A percentile compares a stretch with the other conserved stretches of the same genome.
Conservation (phyloP, 345 rosid genomes). For the Brassica juncea region DNA sequence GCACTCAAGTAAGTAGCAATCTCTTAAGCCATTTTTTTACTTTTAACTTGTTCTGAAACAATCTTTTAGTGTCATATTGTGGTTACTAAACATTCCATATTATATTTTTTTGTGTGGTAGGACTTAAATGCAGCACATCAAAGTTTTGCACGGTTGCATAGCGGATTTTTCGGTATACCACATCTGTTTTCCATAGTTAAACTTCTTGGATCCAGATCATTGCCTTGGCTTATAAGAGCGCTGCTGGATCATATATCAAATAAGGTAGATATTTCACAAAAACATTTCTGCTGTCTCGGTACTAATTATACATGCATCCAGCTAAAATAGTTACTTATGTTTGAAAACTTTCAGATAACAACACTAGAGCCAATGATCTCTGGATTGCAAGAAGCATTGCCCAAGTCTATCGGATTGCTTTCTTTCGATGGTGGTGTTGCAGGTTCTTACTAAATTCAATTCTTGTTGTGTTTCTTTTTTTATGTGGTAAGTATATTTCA, state of each 20-base stretch:
- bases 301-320: neutral
- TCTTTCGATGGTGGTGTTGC: constrained; percentile 93
- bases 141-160: constrained; percentile 88
- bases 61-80: neutral
- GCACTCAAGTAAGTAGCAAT: constrained; percentile 75
- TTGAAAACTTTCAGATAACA: constrained; percentile 57
- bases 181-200: constrained; percentile 84
- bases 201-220: constrained; percentile 91
- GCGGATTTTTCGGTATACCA: constrained; percentile 88
- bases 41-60: constrained; percentile 9
- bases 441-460: constrained; percentile 49
- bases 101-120: constrained; percentile 41
- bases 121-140: constrained; percentile 97
- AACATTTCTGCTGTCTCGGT: neutral
- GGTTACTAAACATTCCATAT: neutral
- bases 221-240: constrained; percentile 98
- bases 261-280: constrained; percentile 53
- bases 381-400: constrained; percentile 89
- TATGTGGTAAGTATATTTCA: neutral
- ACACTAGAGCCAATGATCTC: constrained; percentile 81
- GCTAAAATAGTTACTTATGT: constrained; percentile 24
- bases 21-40: neutral
- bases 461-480: neutral
- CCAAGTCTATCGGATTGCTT: constrained; percentile 94
- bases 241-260: constrained; percentile 94